A percentile compares a stretch with the other conserved stretches of the same genome.
These are phyloP conservation scores for Coccinonectria pachysandricola DNA, from an alignment of 2,329 filamentous ascomycete genomes.

Conservation along the genomic window DNA sequence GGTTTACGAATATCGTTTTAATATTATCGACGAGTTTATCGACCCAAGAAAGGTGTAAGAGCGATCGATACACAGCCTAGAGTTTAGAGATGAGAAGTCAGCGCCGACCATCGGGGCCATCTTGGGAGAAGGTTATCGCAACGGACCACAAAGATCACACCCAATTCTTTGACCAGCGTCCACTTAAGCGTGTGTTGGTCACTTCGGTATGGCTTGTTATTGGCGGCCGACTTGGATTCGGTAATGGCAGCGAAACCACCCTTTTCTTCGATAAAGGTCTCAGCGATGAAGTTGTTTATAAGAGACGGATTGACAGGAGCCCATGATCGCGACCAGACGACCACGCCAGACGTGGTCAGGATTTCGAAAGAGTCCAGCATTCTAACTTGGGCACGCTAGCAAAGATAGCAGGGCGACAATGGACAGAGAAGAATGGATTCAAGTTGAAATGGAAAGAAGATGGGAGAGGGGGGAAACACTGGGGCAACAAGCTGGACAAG, in stretches of 20 bases:
- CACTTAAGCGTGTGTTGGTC: constrained; percentile 95
- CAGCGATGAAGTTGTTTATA: constrained; percentile 89
- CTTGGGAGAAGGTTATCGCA: constrained; percentile 8
- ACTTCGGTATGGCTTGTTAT: constrained; percentile 69
- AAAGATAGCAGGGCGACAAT: constrained; percentile 4
- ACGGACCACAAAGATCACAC: constrained; percentile 82
- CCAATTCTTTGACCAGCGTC: constrained; percentile 84
- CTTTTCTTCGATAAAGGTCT: constrained; percentile 97
- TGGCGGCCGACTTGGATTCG: constrained; percentile 46
- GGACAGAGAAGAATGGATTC: constrained; percentile 2
- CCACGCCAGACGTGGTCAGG: constrained; percentile 87
- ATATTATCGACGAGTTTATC: constrained; percentile 95
- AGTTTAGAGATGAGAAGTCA: constrained; percentile 10
- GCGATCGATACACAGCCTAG: constrained; percentile 90
- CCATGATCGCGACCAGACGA: constrained; percentile 89
- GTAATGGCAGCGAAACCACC: constrained; percentile 51
- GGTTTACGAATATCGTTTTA: constrained; percentile 77
- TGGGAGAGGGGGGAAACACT: constrained; percentile 3
- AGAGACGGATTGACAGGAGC: constrained; percentile 68
- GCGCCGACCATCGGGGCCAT: constrained; percentile 10
- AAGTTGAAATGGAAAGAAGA: constrained; percentile 7
- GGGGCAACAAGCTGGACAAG: too few relatives aligned
- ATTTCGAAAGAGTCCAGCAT: constrained; percentile 99
- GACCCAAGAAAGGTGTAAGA: constrained; percentile 92
- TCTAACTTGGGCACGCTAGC: constrained; percentile 10